phyloP scores from a whole-genome alignment of 2,329 filamentous ascomycete genomes.

The Coniochaeta ligniaria region DNA sequence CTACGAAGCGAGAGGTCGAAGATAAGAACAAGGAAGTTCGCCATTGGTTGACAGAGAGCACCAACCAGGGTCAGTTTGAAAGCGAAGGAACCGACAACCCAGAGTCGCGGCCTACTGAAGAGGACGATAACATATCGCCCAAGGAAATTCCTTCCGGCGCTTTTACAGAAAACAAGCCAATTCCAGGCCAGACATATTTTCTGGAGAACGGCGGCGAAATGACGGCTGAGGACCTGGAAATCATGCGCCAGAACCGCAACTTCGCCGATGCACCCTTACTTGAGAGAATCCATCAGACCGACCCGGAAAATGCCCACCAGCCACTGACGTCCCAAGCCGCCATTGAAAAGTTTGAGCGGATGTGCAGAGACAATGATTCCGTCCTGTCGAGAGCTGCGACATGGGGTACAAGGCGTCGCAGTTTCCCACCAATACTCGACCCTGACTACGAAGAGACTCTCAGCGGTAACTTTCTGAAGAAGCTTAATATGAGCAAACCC shows the following conservation, averaged over 20 bases:
- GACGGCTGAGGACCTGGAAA: conserved; percentile 37
- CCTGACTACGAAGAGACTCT: conserved; percentile 44
- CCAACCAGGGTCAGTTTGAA: not conserved
- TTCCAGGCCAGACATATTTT: conserved; percentile 44
- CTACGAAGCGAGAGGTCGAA: conserved; percentile 29
- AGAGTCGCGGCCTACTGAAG: not conserved
- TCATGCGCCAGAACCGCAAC: conserved; percentile 38
- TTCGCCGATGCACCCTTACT: conserved; percentile 43
- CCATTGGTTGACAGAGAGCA: conserved; percentile 35
- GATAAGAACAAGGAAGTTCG: conserved; percentile 43
- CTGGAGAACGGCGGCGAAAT: conserved; percentile 30
- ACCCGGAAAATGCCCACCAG: conserved; percentile 26
- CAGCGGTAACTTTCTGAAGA: conserved; percentile 57
- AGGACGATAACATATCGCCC: conserved; percentile 27
- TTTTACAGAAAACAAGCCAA: conserved; percentile 41
- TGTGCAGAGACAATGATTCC: conserved; percentile 47
- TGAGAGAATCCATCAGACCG: conserved; percentile 32
- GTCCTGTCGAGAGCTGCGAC: conserved; percentile 58
- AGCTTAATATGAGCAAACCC: conserved; percentile 44
- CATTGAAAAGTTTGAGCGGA: conserved; percentile 43
- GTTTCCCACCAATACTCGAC: conserved; percentile 48
- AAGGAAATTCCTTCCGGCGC: conserved; percentile 37
- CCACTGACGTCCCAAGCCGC: conserved; percentile 45
- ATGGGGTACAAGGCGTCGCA: conserved; percentile 61
- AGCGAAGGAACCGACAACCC: not conserved